Evolutionary conservation across 1,139 yeast species (phyloP).

Genomic region (Lodderomyces metapsilosis): DNA sequence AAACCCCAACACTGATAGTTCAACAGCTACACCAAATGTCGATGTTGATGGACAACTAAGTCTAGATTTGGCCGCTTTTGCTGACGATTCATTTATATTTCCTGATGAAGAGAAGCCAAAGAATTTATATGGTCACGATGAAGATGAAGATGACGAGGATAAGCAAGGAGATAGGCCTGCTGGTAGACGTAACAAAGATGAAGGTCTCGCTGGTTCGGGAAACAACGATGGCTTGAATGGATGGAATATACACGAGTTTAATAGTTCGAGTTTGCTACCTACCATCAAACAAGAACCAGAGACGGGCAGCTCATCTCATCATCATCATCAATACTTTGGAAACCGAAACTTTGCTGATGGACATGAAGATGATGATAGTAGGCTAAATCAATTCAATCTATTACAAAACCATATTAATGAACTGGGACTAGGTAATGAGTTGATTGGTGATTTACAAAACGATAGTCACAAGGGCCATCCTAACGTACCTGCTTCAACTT

Average conservation of each 20-base stretch:
- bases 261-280: not conserved
- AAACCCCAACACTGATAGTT: conserved; percentile 12
- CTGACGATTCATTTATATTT: conserved; percentile 72
- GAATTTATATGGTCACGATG: conserved; percentile 19
- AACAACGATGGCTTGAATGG: not conserved
- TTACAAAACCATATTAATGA: not conserved
- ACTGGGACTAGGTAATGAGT: not conserved
- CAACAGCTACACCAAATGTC: conserved; percentile 32
- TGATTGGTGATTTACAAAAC: not conserved
- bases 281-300: conserved; percentile 4
- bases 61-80: conserved; percentile 75
- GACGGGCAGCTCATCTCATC: not conserved
- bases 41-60: conserved; percentile 67
- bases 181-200: not conserved
- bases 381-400: not conserved
- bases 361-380: not conserved
- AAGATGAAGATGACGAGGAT: conserved; percentile 6
- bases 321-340: not conserved
- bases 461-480: not conserved
- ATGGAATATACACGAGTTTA: conserved; percentile 8
- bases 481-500: not conserved
- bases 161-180: not conserved
- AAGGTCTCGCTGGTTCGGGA: conserved; percentile 2
- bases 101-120: conserved; percentile 75
- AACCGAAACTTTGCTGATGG: not conserved